These are phyloP conservation scores for Boletus rubescentipes DNA, from an alignment of 768 basidiomycete genomes.

Conservation along the genomic window DNA sequence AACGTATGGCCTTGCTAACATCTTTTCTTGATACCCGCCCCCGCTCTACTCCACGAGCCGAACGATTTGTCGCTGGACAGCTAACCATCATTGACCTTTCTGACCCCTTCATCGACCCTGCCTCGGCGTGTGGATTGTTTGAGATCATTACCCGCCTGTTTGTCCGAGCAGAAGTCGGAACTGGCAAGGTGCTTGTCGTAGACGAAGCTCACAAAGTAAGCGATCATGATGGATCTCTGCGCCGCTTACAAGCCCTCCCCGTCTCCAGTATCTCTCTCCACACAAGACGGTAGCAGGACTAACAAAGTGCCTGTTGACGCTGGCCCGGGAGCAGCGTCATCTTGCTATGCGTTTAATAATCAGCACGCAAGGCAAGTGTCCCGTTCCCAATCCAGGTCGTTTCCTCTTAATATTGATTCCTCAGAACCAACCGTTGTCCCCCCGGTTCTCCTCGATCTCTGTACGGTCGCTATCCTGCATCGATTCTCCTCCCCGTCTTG, in stretches of 20 bases:
- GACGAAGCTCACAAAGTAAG: conserved; percentile 75
- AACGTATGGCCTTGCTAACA: conserved; percentile 59
- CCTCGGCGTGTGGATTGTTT: conserved; percentile 66
- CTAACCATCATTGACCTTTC: conserved; percentile 71
- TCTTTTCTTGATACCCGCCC: conserved; percentile 49
- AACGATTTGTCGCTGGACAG: conserved; percentile 54
- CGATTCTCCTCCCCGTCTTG: conserved; percentile 75
- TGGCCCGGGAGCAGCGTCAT: conserved; percentile 71
- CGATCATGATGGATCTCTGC: background rate
- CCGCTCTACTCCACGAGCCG: conserved; percentile 1
- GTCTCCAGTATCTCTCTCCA: conserved; percentile 56
- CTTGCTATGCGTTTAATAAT: conserved; percentile 71
- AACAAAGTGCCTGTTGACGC: conserved; percentile 53
- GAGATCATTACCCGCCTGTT: conserved; percentile 69
- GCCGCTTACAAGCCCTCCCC: background rate
- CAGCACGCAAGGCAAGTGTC: conserved; percentile 62
- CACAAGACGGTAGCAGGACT: conserved; percentile 48
- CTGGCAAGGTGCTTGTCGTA: conserved; percentile 68
- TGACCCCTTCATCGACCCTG: conserved; percentile 69
- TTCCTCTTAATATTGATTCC: background rate
- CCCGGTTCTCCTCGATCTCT: conserved; percentile 63
- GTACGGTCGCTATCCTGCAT: conserved; percentile 63
- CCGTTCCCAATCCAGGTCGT: background rate
- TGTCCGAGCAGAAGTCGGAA: conserved; percentile 54
- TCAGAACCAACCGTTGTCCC: conserved; percentile 74